Evolutionary conservation across 1,284 basidiomycete genomes (phyloP), one percentile per base, ranked within the genome.

Genomic region (Leccinum pachyderme): DNA sequence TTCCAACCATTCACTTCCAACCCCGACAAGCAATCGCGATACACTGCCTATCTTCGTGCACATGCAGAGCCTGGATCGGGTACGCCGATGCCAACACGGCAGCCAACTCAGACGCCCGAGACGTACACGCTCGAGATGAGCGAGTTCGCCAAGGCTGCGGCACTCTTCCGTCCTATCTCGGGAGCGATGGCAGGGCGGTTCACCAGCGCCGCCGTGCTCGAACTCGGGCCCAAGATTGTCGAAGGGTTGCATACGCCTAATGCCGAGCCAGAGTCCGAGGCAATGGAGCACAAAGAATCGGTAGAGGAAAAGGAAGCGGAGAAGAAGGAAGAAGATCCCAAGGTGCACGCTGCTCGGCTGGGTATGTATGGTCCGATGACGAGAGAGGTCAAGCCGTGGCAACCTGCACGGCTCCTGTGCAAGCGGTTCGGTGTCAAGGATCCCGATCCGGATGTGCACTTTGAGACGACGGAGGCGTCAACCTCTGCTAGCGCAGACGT

Each of bases 381-480:
- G 22, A 78, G 95, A 37, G 87, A 90, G 56, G 76, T 81, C 28
- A 80, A 76, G 57, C 69, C 80, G 0, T 98, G 93, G 87, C 84
- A 85, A 62, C 96, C 96, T 0, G 83, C 83, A 22, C 80, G 81
- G 57, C 73, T 98, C 52, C 76, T 99, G 15, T 98, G 94, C 74
- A 97, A 95, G 71, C 83, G 96, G n/a, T 97, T 98, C 70, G 90
- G 91, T 1, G 89, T 98, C 35, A 89, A 88, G 61, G 91, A 95
- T 68, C 95, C 87, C 9, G 35, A 37, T 37, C 35, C 35, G 0
- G 65, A 72, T 15, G 31, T 64, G 8, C 69, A 72, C 18, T 50
- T 54, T 24, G 65, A 66, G 12, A 48, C 57, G 4, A 54, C 61
- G 9, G 58, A 58, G 49, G 53, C 64, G 7, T 62, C 72, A 8